These are phyloP conservation scores for Triticum monococcum DNA, from an alignment of 176 grass and related monocot species.

Conservation along the genomic window DNA sequence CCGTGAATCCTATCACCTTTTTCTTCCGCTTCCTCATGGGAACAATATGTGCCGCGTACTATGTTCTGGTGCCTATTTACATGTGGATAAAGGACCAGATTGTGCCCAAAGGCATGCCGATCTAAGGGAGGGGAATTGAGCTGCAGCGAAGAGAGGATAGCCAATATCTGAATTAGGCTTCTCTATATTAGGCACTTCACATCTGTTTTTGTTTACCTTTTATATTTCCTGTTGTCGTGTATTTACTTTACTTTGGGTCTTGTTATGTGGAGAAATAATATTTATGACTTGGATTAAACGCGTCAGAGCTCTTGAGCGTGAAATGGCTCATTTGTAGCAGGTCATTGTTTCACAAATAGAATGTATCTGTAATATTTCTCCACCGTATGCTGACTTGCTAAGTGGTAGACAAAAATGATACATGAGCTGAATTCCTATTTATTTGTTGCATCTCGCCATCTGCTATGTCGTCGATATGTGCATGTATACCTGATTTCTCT, in stretches of 20 bases:
- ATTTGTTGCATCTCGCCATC: not conserved
- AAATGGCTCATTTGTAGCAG: conserved; percentile 29
- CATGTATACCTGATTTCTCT: not conserved
- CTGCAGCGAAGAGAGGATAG: conserved; percentile 29
- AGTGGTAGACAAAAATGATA: not conserved
- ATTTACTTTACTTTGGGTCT: conserved; percentile 1
- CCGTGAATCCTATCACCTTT: conserved; percentile 77
- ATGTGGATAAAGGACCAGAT: conserved; percentile 99
- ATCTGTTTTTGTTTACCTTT: conserved; percentile 31
- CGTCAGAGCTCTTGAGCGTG: not conserved
- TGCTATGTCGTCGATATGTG: not conserved
- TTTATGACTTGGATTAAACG: conserved; percentile 10
- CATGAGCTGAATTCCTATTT: not conserved
- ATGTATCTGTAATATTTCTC: conserved; percentile 15
- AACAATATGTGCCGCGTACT: conserved; percentile 76
- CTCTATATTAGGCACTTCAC: conserved; percentile 44
- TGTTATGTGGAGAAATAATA: conserved; percentile 38
- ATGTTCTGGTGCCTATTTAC: conserved; percentile 90
- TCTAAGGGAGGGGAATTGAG: conserved; percentile 38
- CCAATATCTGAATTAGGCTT: conserved; percentile 38
- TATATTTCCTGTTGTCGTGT: conserved; percentile 7
- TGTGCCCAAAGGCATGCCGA: conserved; percentile 87
- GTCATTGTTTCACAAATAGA: not conserved
- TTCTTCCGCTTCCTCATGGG: conserved; percentile 69
- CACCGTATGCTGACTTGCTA: not conserved